phyloP scores from a whole-genome alignment of 345 rosid species.

The Murraya paniculata region DNA sequence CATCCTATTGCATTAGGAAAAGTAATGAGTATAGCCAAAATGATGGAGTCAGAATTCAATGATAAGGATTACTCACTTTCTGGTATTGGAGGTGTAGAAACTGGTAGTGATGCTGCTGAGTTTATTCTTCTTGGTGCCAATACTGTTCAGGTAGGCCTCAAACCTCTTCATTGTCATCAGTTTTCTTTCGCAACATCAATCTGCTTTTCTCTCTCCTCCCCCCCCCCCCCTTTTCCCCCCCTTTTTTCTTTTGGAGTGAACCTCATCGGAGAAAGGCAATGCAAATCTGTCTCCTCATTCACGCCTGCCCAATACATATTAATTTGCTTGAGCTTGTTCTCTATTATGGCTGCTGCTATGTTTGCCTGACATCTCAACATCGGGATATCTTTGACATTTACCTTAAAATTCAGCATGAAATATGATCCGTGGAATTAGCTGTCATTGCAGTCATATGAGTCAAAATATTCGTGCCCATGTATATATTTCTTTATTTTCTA shows the following conservation, averaged over 20 bases:
- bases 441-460: background rate
- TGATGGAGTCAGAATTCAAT: conserved; percentile 76
- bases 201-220: no score
- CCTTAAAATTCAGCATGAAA: no score
- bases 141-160: conserved; percentile 75
- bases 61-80: conserved; percentile 65
- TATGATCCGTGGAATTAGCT: background rate
- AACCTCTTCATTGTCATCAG: background rate
- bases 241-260: no score
- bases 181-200: background rate
- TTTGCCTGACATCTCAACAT: background rate
- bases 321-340: background rate
- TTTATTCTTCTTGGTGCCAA: conserved; percentile 93
- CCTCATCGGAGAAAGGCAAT: no score
- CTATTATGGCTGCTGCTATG: background rate
- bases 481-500: no score
- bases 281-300: background rate
- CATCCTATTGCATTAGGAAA: conserved; percentile 92
- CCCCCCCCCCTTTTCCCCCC: no score
- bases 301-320: background rate
- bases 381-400: background rate
- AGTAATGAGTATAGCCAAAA: conserved; percentile 87
- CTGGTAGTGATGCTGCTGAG: conserved; percentile 89
- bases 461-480: background rate
- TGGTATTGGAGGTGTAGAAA: conserved; percentile 96